Evolutionary conservation across 345 rosid genomes (phyloP), one percentile per base, ranked within the genome.

Genomic region (Angophora floribunda): DNA sequence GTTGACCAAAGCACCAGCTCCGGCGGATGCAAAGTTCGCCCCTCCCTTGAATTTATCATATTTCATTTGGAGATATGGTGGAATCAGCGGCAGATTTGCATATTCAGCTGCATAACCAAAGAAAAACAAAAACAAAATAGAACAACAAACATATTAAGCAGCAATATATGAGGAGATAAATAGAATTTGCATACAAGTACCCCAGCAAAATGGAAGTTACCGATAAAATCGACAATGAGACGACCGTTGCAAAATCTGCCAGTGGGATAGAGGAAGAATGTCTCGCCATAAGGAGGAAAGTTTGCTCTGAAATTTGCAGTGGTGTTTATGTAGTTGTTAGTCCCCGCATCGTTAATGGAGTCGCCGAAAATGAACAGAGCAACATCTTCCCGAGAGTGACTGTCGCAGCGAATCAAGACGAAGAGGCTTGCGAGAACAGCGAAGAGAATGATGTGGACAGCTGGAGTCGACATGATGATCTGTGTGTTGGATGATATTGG

Each of bases 281-380:
- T 89, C 85, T 85, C 70, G 82, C 82, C 82, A 10, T 41, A 75
- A 41, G 82, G 82, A 75, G 82, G 82, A 75, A 75, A 75, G 41
- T 75, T 75, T 41, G 82, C 82, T 9, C 82, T 75, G 57, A 86
- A 75, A 78, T 11, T 4, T 1, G 49, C 49, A 41, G 63, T 86
- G 52, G 89, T 87, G 57, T 88, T 87, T 45, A 91, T 88, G 52
- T 86, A 92, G 88, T 91, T 91, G 22, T 92, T 92, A 52, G 91
- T 91, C 53, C 93, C 93, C 4, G 84, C 89, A 61, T 93, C 93
- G 21, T 89, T 91, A 1, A 88, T 0, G 3, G 94, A 93, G 51
- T 93, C 94, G 8, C 94, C 94, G 16, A 92, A 90, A 10, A 91
- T 79, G 75, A 92, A 89, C 51, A 92, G 22, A 6, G 92, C 88